Base-by-base conservation (phyloP, 179 eudicot species). In the Nepenthes alata region DNA sequence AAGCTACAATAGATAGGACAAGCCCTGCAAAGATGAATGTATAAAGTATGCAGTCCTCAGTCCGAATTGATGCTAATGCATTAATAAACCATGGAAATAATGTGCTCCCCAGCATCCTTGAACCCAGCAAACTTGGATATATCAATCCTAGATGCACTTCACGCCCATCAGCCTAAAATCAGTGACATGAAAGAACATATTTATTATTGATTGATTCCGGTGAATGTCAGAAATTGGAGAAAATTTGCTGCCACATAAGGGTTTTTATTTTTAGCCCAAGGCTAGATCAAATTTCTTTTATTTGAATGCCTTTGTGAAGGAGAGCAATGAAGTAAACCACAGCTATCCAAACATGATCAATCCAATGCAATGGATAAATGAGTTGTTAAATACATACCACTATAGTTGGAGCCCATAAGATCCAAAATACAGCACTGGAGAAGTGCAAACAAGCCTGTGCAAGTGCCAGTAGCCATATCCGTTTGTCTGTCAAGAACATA, bases 101-200 rank as follows among this genome's bases (percentile, higher is more conserved):
- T 41, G 97, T 80, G 86, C 95, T 89, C 58, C 97, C 93, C 10
- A 93, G 88, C 95, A 89, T 87, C 72, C 75, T 85, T 47, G 95
- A 83, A 71, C 93, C 96, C 79, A 89, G 69, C 55, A 93, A 83
- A 81, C 96, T 85, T 56, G 98, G 98, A 76, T 83, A 86, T 61
- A 93, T 79, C 72, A 89, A 70, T 39, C 96, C 95, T 13, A 93
- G 78, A 58, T 71, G 71, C 37, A 85, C 84, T 61, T 85, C 98
- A 61, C 98, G 82, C 16, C 98, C 98, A 83, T 93, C 98, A 57
- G 98, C 93, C 98, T 93, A 58, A 37, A 71, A 65, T 41, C 60
- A 72, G 49, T 68, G 60, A 58, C 16, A 12, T 35, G 10, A 44
- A 12, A 11, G 25, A 35, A 47, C 2, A 45, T 6, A 41, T 15